These are phyloP conservation scores for Apophysomyces variabilis DNA, from an alignment of 371 early-diverging fungal species.

Conservation along the genomic window DNA sequence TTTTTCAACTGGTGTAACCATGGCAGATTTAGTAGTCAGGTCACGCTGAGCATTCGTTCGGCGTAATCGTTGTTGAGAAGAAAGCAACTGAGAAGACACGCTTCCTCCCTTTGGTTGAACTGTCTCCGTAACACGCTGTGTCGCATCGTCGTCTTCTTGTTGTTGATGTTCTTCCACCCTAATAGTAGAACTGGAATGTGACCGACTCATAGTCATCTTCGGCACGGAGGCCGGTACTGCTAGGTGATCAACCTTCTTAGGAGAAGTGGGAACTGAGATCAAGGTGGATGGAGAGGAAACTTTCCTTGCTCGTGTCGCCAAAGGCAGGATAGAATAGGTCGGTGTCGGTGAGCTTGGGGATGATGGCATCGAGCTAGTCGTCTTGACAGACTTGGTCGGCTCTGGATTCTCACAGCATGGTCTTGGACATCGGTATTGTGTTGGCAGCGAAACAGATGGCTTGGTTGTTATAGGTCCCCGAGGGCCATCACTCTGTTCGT, in stretches of 20 bases:
- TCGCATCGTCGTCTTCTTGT: background rate
- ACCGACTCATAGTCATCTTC: background rate
- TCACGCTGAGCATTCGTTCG: conserved; percentile 23
- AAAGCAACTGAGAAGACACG: background rate
- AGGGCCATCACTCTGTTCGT: too few species aligned
- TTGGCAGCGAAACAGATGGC: background rate
- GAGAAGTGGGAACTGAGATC: background rate
- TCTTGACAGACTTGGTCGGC: background rate
- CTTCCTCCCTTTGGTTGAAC: background rate
- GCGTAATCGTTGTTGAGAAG: conserved; percentile 13
- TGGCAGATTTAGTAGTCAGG: conserved; percentile 8
- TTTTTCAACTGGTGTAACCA: conserved; percentile 10
- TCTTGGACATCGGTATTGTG: background rate
- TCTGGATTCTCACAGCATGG: conserved; percentile 3
- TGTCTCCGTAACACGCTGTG: background rate
- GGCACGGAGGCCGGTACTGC: background rate
- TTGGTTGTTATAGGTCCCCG: background rate
- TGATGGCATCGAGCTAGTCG: background rate
- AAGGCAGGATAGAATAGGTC: background rate
- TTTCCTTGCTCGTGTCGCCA: background rate
- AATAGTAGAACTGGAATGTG: background rate
- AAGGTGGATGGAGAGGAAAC: background rate
- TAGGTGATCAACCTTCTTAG: background rate
- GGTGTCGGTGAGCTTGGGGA: conserved; percentile 5
- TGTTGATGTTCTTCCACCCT: too few species aligned